A percentile compares a stretch with the other conserved stretches of the same genome.
phyloP scores from a whole-genome alignment of 1,284 basidiomycete genomes.

The Sporisorium exsertum region DNA sequence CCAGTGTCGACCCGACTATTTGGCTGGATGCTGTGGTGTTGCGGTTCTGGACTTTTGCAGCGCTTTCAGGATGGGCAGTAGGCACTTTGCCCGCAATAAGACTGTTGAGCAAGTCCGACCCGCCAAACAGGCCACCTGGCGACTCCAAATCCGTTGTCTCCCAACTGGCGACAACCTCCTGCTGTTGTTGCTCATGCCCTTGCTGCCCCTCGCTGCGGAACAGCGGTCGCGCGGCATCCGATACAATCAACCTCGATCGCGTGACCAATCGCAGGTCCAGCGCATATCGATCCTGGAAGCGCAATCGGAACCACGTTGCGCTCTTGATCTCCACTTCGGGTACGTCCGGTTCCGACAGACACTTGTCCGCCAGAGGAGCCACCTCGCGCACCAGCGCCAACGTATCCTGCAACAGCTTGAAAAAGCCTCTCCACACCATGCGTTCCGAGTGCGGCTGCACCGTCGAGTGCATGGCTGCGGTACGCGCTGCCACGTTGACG shows the following conservation, averaged over 20 bases:
- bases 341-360: constrained; percentile 67
- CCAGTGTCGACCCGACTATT: neutral
- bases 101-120: constrained; percentile 22
- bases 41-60: neutral
- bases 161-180: neutral
- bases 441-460: constrained; percentile 26
- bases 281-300: constrained; percentile 80
- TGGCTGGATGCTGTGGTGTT: neutral
- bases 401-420: constrained; percentile 75
- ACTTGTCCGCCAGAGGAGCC: constrained; percentile 74
- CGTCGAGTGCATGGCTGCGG: constrained; percentile 67
- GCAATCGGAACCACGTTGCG: constrained; percentile 81
- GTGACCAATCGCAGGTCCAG: constrained; percentile 82
- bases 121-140: constrained; percentile 6
- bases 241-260: constrained; percentile 71
- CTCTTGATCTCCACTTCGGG: constrained; percentile 78
- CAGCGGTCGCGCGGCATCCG: constrained; percentile 41
- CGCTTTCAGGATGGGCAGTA: neutral
- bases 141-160: neutral
- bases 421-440: constrained; percentile 44
- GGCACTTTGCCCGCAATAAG: constrained; percentile 13
- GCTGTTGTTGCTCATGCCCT: neutral
- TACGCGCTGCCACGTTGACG: constrained; percentile 71
- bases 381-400: constrained; percentile 79
- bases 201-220: constrained; percentile 29